phyloP scores from a whole-genome alignment of 768 basidiomycete species.

The Suillus placidus region DNA sequence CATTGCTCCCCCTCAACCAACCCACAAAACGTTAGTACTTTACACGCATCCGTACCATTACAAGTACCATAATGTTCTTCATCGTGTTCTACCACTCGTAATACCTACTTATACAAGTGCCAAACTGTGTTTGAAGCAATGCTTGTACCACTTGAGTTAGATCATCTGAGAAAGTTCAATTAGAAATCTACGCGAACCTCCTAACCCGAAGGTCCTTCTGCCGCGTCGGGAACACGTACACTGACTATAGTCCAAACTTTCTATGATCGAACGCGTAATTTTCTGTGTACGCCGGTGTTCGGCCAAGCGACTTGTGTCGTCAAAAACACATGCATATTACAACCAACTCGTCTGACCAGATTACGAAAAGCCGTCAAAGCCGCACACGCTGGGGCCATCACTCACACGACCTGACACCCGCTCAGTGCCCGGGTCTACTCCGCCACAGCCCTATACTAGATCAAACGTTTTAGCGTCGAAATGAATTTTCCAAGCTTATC shows the following conservation, averaged over 20 bases:
- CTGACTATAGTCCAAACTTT: not conserved
- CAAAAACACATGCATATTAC: no score
- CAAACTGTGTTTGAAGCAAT: not conserved
- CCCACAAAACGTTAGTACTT: not conserved
- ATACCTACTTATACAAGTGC: not conserved
- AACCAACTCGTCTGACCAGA: not conserved
- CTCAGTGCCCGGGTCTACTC: no score
- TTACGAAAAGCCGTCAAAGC: no score
- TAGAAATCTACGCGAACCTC: not conserved
- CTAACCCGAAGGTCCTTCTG: not conserved
- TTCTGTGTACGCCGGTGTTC: not conserved
- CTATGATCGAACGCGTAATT: not conserved
- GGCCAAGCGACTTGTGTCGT: not conserved
- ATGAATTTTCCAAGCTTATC: not conserved
- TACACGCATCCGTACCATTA: not conserved
- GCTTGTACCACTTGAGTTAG: not conserved
- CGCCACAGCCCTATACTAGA: not conserved
- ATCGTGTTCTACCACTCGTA: conserved; percentile 1
- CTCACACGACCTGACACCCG: not conserved
- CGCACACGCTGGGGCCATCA: not conserved
- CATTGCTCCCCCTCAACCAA: conserved; percentile 2
- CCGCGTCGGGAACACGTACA: not conserved
- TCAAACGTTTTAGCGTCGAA: not conserved
- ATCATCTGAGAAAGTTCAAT: not conserved
- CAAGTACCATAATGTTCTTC: not conserved